Evolutionary conservation across 768 basidiomycete genomes (phyloP).

Genomic region (Rhizopogon vesiculosus): DNA sequence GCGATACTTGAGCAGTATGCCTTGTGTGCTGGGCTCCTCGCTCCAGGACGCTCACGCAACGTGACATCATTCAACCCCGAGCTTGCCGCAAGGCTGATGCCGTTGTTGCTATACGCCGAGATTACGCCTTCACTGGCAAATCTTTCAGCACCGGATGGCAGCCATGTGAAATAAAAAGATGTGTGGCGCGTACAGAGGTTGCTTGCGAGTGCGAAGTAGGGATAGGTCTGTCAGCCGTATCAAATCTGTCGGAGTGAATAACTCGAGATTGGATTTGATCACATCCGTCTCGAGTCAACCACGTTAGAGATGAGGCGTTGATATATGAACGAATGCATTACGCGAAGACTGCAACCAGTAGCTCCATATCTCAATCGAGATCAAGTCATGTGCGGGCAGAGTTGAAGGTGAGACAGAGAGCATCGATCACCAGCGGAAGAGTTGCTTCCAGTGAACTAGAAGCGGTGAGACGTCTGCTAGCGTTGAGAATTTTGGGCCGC

Average conservation of each 20-base stretch:
- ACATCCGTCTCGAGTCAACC: constrained; percentile 80
- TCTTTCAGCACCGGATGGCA: constrained; percentile 72
- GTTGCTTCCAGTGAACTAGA: constrained; percentile 58
- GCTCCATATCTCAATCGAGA: constrained; percentile 74
- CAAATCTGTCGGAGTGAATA: constrained; percentile 65
- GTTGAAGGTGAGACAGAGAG: constrained; percentile 58
- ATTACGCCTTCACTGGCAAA: constrained; percentile 83
- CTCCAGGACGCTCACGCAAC: constrained; percentile 65
- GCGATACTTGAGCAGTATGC: constrained; percentile 84
- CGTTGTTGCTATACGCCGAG: constrained; percentile 78
- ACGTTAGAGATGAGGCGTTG: constrained; percentile 61
- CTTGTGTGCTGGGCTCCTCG: constrained; percentile 74
- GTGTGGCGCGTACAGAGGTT: constrained; percentile 71
- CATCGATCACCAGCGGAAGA: constrained; percentile 64
- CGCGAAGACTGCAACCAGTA: constrained; percentile 78
- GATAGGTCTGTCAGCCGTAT: constrained; percentile 65
- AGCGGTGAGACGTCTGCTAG: constrained; percentile 59
- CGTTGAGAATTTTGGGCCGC: constrained; percentile 46
- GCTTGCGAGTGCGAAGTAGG: constrained; percentile 55
- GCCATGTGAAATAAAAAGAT: constrained; percentile 85
- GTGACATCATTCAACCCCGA: constrained; percentile 65
- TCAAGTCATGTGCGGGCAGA: constrained; percentile 53
- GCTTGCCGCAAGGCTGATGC: constrained; percentile 71
- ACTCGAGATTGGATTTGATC: constrained; percentile 67
- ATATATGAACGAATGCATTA: constrained; percentile 70